Base-by-base conservation (phyloP, 139 green algal genomes). In the Chlorella sp. region DNA sequence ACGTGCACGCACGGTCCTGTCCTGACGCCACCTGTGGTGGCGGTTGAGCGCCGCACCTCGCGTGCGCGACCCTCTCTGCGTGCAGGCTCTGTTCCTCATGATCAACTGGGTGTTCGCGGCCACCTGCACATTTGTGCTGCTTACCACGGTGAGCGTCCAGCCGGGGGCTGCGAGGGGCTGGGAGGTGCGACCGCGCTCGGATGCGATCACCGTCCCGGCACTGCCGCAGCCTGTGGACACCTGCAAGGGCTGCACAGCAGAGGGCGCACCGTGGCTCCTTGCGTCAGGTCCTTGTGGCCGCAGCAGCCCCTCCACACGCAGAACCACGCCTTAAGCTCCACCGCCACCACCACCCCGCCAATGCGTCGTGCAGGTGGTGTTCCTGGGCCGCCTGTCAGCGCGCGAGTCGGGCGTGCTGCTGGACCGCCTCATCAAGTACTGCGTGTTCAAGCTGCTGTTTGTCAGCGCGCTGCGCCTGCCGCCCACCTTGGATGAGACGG, bases 371-470 rank as follows among this genome's bases (percentile, higher is more conserved):
- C 42, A 55, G 42, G 42, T 55, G 42, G 42, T 86, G 27, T 88
- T 87, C 71, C 60, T 90, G 27, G 85, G 83, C 0, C 62, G 24
- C 1, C 74, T 90, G 26, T 79, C 70, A 2, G 17, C 62, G 0
- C 3, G 61, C 0, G 85, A 90, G 66, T 64, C 74, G 0, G n/a
- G 30, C 1, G 31, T 61, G 2, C 49, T 86, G n/a, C 67, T 33
- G 2, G 78, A 88, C 42, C 75, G 85, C 0, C 55, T 87, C 35
- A 33, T 87, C 31, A 82, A 83, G 42, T 84, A 78, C 63, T 26
- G 78, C 22, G 65, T 87, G 1, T 71, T 86, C 33, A 88, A 88
- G 69, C 49, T 80, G 1, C 80, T 86, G 26, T 82, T 90, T 22
- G 62, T 83, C 5, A 72, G 77, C 1, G 71, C 74, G 6, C 74